Percentiles rank a stretch among this genome's conserved stretches.
Conservation (phyloP, 306 rosid genomes). For the Vicia faba region DNA sequence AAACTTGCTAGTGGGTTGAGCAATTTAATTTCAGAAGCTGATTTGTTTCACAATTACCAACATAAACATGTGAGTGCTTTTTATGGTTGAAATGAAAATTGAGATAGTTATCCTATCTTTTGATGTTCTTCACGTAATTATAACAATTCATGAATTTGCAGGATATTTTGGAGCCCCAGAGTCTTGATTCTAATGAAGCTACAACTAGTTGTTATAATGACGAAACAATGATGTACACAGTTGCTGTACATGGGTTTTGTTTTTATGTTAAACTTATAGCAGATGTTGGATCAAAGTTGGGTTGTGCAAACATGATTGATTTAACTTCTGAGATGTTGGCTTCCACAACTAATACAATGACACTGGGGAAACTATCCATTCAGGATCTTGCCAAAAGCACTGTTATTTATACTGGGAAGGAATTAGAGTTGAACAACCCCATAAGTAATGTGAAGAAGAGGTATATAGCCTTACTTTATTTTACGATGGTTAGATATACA, state of each 20-base stretch:
- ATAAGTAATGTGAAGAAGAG: slow-evolving; percentile 46
- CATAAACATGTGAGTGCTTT: slow-evolving; percentile 49
- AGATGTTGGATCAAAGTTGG: slow-evolving; percentile 53
- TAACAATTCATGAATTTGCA: slow-evolving; percentile 45
- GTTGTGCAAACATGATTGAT: slow-evolving; percentile 50
- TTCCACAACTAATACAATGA: slow-evolving; percentile 53
- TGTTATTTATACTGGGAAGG: slow-evolving; percentile 43
- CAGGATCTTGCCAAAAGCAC: slow-evolving; percentile 41
- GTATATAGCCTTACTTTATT: slow-evolving; percentile 45
- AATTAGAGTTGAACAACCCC: slow-evolving; percentile 42
- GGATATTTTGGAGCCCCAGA: slow-evolving; percentile 57
- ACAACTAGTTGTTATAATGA: slow-evolving; percentile 51
- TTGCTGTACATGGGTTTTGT: slow-evolving; percentile 80
- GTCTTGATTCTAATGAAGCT: slow-evolving; percentile 50
- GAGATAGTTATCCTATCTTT: slow-evolving; percentile 17
- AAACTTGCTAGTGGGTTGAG: slow-evolving; percentile 60
- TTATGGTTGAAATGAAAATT: slow-evolving; percentile 24
- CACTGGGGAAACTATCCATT: slow-evolving; percentile 59
- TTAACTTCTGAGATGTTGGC: slow-evolving; percentile 68
- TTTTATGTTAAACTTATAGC: slow-evolving; percentile 59
- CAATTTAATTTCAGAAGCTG: slow-evolving; percentile 70
- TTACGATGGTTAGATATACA: slow-evolving; percentile 21
- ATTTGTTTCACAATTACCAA: slow-evolving; percentile 52
- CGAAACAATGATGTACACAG: slow-evolving; percentile 60
- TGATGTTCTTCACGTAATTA: slow-evolving; percentile 22